phyloP scores from a whole-genome alignment of 176 grass and related monocot genomes.

The Avena eriantha region DNA sequence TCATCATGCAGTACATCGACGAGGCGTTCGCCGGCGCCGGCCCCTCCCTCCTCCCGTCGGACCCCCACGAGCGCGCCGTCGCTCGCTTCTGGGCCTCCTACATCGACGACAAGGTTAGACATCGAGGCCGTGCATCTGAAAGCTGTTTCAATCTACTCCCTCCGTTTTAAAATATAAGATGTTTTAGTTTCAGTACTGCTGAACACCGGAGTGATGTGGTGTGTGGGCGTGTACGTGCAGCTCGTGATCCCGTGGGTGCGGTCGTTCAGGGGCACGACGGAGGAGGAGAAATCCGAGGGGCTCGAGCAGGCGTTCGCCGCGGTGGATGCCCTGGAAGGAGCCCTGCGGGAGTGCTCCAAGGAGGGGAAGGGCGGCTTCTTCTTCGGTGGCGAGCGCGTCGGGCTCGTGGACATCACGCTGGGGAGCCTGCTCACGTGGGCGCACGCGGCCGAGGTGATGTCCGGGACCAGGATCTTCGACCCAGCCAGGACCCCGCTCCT shows the following conservation, averaged over 20 bases:
- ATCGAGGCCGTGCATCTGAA: too few relatives aligned
- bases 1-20: too few relatives aligned
- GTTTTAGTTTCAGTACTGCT: too few relatives aligned
- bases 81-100: too few relatives aligned
- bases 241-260: conserved; percentile 7
- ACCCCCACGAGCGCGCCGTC: too few relatives aligned
- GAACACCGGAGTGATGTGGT: background rate
- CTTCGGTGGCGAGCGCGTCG: background rate
- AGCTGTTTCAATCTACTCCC: too few relatives aligned
- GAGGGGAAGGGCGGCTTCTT: background rate
- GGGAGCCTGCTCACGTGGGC: background rate
- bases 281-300: background rate
- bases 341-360: background rate
- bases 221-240: background rate
- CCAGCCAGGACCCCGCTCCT: conserved; percentile 5
- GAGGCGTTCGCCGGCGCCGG: too few relatives aligned
- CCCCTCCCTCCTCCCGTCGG: too few relatives aligned
- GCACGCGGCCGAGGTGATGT: background rate
- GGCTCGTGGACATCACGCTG: background rate
- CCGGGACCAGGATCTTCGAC: background rate
- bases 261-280: background rate
- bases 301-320: background rate
- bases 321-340: background rate
- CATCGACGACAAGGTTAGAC: too few relatives aligned
- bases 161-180: too few relatives aligned